phyloP scores from a whole-genome alignment of 805 yeast species.

The Lachancea cidri region DNA sequence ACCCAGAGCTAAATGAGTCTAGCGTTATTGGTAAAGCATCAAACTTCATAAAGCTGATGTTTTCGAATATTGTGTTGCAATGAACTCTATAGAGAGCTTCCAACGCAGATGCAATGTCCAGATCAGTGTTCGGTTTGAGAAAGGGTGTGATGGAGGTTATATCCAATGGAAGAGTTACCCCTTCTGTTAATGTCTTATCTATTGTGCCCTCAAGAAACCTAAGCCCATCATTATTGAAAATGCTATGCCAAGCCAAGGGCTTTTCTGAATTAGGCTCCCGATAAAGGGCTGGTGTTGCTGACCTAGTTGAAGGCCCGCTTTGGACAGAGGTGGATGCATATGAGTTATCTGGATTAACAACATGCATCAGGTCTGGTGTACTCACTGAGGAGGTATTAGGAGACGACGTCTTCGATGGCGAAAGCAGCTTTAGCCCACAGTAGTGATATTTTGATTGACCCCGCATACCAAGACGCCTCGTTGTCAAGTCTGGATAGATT shows the following conservation, averaged over 20 bases:
- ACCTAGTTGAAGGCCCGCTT: neutral
- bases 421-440: slow-evolving; percentile 59
- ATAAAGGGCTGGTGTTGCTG: slow-evolving; percentile 1
- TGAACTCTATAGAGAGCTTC: slow-evolving; percentile 58
- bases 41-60: slow-evolving; percentile 61
- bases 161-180: slow-evolving; percentile 31
- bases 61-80: slow-evolving; percentile 59
- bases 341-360: neutral
- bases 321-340: slow-evolving; percentile 1
- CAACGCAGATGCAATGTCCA: slow-evolving; percentile 57
- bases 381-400: slow-evolving; percentile 18
- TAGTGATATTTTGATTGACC: slow-evolving; percentile 83
- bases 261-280: neutral
- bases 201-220: neutral
- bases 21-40: slow-evolving; percentile 53
- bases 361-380: slow-evolving; percentile 1
- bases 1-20: slow-evolving; percentile 44
- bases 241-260: neutral
- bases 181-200: slow-evolving; percentile 26
- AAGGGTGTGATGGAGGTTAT: slow-evolving; percentile 33
- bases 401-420: slow-evolving; percentile 26
- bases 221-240: neutral
- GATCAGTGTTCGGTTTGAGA: slow-evolving; percentile 43
- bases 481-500: slow-evolving; percentile 59
- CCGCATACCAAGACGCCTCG: slow-evolving; percentile 75